Percentiles rank a stretch among this genome's conserved stretches.
Evolutionary conservation across 805 yeast genomes (phyloP).

Genomic region (Saturnispora galanensis): DNA sequence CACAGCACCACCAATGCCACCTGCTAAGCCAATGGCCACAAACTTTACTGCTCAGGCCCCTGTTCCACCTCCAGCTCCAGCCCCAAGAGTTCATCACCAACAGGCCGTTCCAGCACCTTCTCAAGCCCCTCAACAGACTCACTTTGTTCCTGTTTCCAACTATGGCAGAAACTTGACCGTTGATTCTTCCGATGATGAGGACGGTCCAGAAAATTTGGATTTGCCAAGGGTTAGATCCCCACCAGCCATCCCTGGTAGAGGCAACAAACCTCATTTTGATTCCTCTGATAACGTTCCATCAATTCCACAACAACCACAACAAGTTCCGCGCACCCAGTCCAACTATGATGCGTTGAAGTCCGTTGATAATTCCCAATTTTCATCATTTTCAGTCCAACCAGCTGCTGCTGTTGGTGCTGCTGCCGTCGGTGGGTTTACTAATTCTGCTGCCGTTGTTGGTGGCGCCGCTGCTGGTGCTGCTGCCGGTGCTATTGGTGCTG

Average conservation of each 20-base stretch:
- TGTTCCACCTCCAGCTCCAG: conserved; percentile 5
- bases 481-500: conserved; percentile 6
- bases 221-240: conserved; percentile 18
- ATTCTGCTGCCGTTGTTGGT: conserved; percentile 2
- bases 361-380: conserved; percentile 5
- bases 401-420: conserved; percentile 16
- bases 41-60: conserved; percentile 1
- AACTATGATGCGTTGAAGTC: conserved; percentile 41
- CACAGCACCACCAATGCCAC: conserved; percentile 28
- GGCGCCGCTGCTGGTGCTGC: neutral
- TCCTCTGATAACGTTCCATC: conserved; percentile 11
- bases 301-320: conserved; percentile 12
- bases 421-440: conserved; percentile 6
- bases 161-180: conserved; percentile 66
- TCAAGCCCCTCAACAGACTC: conserved; percentile 23
- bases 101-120: neutral
- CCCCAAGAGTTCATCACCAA: conserved; percentile 8
- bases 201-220: conserved; percentile 28
- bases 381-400: conserved; percentile 14
- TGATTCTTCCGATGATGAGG: conserved; percentile 29
- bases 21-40: conserved; percentile 14
- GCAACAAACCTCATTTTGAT: conserved; percentile 27
- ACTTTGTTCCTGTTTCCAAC: conserved; percentile 70
- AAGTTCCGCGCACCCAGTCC: conserved; percentile 13
- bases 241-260: conserved; percentile 29